Base-by-base conservation (phyloP, 2,329 filamentous ascomycete genomes). In the Alternaria burnsii region DNA sequence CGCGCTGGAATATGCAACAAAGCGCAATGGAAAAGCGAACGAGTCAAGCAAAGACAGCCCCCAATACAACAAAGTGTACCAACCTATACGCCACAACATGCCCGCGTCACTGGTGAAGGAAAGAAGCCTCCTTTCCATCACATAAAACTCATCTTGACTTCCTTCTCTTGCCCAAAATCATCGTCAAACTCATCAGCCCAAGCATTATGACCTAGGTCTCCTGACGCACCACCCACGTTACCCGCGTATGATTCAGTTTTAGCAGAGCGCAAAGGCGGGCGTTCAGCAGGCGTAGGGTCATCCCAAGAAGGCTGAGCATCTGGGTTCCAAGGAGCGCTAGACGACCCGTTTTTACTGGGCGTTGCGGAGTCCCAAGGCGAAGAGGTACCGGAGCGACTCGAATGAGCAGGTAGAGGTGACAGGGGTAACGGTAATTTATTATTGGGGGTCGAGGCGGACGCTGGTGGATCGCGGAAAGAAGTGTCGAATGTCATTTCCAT, bases 131-230 rank as follows among this genome's bases (percentile, higher is more conserved):
- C 6, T 9, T 38, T n/a, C 11, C 32, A 52, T 68, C 54, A 74
- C 71, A 73, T 73, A 57, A 84, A 84, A 24, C 80, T 82, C 82
- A 84, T 83, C 71, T 80, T 76, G 40, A 84, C 74, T 60, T 83
- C 81, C 67, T 78, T 79, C 70, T 83, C 82, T 63, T 76, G 73
- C 3, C 79, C 81, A 71, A 81, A 83, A 3, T 81, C 79, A 32
- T 80, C 78, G 1, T 82, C 81, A 50, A 79, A 77, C n/a, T 82
- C 81, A 47, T 82, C 80, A 4, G 76, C 79, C 82, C 82, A 84
- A 6, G 81, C 82, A 68, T 84, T 84, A 32, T 79, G 76, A 20
- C 78, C 76, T 6, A 71, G 65, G n/a, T 66, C 61, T 10, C 48
- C 50, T 9, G 16, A 40, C 16, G 38, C 5, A 6, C 34, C 40